phyloP scores from a whole-genome alignment of 352 stramenopile species.

The Phytophthora megakarya region DNA sequence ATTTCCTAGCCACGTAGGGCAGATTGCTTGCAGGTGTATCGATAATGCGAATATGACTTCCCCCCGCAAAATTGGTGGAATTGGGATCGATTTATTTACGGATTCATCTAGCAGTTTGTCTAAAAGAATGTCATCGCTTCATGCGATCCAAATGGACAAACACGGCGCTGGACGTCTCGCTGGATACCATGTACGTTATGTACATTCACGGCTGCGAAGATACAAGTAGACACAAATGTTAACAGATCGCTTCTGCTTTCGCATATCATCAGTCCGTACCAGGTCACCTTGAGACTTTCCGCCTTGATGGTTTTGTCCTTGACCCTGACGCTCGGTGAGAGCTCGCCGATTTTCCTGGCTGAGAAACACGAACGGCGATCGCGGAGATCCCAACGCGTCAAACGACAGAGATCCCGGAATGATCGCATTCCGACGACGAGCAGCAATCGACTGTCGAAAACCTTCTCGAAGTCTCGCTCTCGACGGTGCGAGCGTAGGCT shows the following conservation, averaged over 20 bases:
- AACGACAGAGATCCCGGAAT: conserved; percentile 47
- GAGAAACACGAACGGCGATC: conserved; percentile 46
- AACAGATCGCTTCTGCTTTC: conserved; percentile 12
- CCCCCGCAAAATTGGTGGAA: conserved; percentile 12
- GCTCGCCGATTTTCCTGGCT: conserved; percentile 38
- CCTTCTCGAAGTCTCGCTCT: conserved; percentile 22
- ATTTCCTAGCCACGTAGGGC: no score
- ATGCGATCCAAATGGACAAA: conserved; percentile 1
- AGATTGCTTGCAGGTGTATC: neutral
- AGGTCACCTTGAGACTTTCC: conserved; percentile 16
- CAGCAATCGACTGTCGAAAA: conserved; percentile 30
- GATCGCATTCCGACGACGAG: conserved; percentile 64
- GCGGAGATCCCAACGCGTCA: conserved; percentile 48
- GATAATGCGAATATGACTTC: neutral
- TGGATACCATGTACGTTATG: conserved; percentile 22
- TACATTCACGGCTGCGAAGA: conserved; percentile 19
- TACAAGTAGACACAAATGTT: conserved; percentile 3
- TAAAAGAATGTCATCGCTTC: neutral
- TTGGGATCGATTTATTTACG: conserved; percentile 12
- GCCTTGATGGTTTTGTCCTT: conserved; percentile 11
- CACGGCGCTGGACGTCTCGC: conserved; percentile 22
- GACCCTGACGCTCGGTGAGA: conserved; percentile 29
- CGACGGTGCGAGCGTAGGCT: conserved; percentile 1
- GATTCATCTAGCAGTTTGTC: neutral
- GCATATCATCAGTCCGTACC: conserved; percentile 12